Evolutionary conservation across 768 basidiomycete species (phyloP).

Genomic region (Kondoa subrosea): DNA sequence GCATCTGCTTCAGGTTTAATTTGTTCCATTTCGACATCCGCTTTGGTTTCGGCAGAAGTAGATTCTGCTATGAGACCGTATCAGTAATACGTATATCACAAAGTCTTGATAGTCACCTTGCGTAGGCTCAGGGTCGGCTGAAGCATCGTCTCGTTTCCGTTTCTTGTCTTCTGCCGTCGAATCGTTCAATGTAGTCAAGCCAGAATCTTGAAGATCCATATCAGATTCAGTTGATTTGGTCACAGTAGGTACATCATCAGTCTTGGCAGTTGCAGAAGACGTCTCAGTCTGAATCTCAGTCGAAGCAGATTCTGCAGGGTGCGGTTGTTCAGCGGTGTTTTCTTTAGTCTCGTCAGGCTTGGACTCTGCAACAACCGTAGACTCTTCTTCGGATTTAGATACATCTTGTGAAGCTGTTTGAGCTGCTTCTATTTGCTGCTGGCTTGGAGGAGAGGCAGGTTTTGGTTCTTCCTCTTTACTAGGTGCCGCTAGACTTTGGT

Average conservation of each 20-base stretch:
- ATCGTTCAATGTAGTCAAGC: too few relatives aligned
- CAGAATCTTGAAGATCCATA: too few relatives aligned
- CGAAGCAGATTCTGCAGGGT: neutral
- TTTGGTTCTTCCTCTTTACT: too few relatives aligned
- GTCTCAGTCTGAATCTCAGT: neutral
- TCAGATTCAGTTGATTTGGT: too few relatives aligned
- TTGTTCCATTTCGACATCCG: neutral
- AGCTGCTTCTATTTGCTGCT: neutral
- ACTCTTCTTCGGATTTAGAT: neutral
- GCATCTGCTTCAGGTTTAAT: neutral
- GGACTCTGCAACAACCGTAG: conserved; percentile 9
- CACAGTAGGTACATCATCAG: too few relatives aligned
- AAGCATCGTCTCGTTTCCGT: conserved; percentile 15
- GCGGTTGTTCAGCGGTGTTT: conserved; percentile 4
- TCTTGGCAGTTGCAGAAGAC: too few relatives aligned
- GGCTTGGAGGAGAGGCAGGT: too few relatives aligned
- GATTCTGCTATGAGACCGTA: neutral
- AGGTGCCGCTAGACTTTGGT: too few relatives aligned
- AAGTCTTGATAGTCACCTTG: neutral
- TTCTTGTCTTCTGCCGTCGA: conserved; percentile 7
- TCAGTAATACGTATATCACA: neutral
- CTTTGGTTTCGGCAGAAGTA: neutral
- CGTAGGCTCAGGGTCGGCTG: neutral
- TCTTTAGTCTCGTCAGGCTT: conserved; percentile 8
- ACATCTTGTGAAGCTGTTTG: conserved; percentile 9